These are phyloP conservation scores for Euryodendron excelsum DNA, from an alignment of 148 eudicot species.

Conservation along the genomic window DNA sequence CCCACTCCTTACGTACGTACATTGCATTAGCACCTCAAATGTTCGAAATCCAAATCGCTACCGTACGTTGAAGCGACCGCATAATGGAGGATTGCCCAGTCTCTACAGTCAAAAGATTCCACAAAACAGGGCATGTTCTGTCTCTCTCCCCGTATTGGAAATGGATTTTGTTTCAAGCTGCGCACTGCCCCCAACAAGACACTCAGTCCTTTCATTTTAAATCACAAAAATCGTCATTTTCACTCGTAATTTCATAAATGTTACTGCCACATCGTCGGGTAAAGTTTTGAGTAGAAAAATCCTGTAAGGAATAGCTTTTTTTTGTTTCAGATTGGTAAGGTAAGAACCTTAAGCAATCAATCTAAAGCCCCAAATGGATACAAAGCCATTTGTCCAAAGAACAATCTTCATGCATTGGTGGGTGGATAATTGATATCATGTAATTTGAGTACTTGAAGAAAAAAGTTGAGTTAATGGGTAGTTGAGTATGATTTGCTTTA, in stretches of 20 bases:
- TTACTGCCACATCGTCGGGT: too few species aligned
- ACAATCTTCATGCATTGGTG: background rate
- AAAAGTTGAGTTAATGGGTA: background rate
- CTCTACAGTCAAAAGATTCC: too few species aligned
- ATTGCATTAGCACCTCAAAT: slow-evolving; percentile 1
- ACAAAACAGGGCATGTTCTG: too few species aligned
- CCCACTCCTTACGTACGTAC: background rate
- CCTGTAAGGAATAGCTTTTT: background rate
- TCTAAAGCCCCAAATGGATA: background rate
- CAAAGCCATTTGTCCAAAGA: background rate
- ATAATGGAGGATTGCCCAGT: too few species aligned
- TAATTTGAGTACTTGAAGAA: background rate
- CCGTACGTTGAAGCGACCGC: too few species aligned
- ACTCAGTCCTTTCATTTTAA: too few species aligned
- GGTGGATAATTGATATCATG: background rate
- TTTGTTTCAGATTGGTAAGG: background rate
- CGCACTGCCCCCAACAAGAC: too few species aligned
- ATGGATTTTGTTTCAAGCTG: too few species aligned
- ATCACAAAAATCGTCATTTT: too few species aligned
- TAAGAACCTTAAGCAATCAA: background rate
- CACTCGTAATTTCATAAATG: too few species aligned
- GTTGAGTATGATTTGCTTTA: background rate
- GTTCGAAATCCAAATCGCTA: background rate
- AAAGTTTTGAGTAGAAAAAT: too few species aligned
- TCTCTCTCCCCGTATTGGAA: too few species aligned